phyloP scores from a whole-genome alignment of 768 basidiomycete species.

The Antrodiella citrinella region DNA sequence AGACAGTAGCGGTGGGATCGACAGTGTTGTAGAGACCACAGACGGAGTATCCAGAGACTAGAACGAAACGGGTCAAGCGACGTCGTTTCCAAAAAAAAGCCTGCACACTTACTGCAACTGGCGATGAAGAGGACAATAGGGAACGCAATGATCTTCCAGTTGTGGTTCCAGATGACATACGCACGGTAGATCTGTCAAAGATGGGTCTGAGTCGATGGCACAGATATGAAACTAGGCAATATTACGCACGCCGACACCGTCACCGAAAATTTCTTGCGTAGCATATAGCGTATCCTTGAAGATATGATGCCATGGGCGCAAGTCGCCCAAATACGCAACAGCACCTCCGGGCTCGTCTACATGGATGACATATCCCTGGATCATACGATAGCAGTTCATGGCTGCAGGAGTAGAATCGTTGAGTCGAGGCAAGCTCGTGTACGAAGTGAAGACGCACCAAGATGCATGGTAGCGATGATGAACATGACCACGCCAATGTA shows the following conservation, averaged over 20 bases:
- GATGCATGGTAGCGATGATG: slow-evolving; percentile 8
- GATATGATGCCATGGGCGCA: slow-evolving; percentile 12
- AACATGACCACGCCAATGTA: slow-evolving; percentile 5
- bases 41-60: slow-evolving; percentile 13
- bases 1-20: slow-evolving; percentile 6
- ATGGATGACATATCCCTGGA: slow-evolving; percentile 10
- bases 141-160: slow-evolving; percentile 9
- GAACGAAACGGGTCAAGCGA: not conserved
- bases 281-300: slow-evolving; percentile 15
- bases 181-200: slow-evolving; percentile 11
- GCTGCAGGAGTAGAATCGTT: slow-evolving; percentile 4
- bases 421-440: not conserved
- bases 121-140: slow-evolving; percentile 8
- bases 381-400: slow-evolving; percentile 14
- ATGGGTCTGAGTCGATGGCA: not conserved
- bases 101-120: slow-evolving; percentile 3
- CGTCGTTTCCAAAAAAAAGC: not conserved
- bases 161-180: slow-evolving; percentile 10
- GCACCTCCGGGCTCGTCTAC: slow-evolving; percentile 11
- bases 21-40: slow-evolving; percentile 11
- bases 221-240: not conserved
- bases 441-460: slow-evolving; percentile 6
- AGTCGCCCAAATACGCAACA: slow-evolving; percentile 8
- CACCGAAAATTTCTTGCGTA: slow-evolving; percentile 12
- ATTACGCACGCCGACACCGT: slow-evolving; percentile 10